Conservation (phyloP, 257 asterid species). For the Petrea volubilis region DNA sequence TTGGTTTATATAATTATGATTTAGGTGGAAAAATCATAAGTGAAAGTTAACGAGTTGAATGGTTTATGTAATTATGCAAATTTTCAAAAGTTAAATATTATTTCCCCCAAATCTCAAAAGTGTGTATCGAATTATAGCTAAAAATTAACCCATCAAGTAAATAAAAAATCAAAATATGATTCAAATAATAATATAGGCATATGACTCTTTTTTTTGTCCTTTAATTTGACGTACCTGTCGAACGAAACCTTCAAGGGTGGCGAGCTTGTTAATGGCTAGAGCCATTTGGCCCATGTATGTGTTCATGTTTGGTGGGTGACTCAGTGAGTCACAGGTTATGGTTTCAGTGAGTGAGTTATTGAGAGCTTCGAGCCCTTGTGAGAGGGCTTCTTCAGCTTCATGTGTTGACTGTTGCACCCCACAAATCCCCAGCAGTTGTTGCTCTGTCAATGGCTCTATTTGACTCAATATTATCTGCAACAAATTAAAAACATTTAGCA, state of each 20-base stretch:
- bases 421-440: constrained; percentile 63
- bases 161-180: no score
- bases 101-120: no score
- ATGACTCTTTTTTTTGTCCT: no score
- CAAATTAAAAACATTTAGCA: no score
- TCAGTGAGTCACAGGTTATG: constrained; percentile 70
- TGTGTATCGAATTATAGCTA: no score
- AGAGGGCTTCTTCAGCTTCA: constrained; percentile 76
- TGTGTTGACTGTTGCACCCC: constrained; percentile 71
- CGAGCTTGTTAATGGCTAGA: constrained; percentile 73
- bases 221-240: constrained; percentile 67
- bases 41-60: no score
- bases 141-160: no score
- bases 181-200: no score
- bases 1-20: no score
- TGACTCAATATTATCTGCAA: constrained; percentile 60
- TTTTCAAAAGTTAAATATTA: no score
- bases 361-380: constrained; percentile 68
- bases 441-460: constrained; percentile 72
- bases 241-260: constrained; percentile 76
- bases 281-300: constrained; percentile 79
- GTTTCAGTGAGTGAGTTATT: constrained; percentile 60
- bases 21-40: no score
- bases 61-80: no score
- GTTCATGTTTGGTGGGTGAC: constrained; percentile 54